Conservation (phyloP, 2,329 filamentous ascomycete species). For the Aspergillus fischeri region DNA sequence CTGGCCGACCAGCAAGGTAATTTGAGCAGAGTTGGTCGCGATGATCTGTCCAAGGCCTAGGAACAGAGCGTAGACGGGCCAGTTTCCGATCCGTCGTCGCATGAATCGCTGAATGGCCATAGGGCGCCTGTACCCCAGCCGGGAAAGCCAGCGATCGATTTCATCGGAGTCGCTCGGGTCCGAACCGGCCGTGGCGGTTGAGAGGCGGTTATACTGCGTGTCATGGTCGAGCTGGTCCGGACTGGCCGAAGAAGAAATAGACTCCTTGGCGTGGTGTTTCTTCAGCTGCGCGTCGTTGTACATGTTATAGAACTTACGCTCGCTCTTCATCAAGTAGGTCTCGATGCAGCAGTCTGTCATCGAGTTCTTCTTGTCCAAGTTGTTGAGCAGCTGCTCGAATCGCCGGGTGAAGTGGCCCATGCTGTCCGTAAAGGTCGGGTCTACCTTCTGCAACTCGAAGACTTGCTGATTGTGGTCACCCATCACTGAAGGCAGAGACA, state of each 20-base stretch:
- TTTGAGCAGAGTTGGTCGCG: slow-evolving; percentile 63
- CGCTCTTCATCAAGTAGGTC: slow-evolving; percentile 44
- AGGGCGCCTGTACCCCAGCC: slow-evolving; percentile 48
- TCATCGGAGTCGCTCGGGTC: background rate
- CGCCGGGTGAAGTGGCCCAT: slow-evolving; percentile 56
- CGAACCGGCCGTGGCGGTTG: background rate
- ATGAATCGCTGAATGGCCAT: slow-evolving; percentile 26
- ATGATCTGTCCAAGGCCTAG: slow-evolving; percentile 60
- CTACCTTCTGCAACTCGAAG: slow-evolving; percentile 60
- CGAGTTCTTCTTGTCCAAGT: slow-evolving; percentile 53
- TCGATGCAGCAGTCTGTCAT: slow-evolving; percentile 36
- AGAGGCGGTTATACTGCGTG: background rate
- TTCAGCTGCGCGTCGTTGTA: slow-evolving; percentile 57
- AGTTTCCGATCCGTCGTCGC: slow-evolving; percentile 55
- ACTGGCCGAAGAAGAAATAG: slow-evolving; percentile 23
- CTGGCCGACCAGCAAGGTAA: slow-evolving; percentile 63
- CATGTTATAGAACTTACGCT: slow-evolving; percentile 61
- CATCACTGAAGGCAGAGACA: slow-evolving; percentile 59
- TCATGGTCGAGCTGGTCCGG: background rate
- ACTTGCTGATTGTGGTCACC: slow-evolving; percentile 52
- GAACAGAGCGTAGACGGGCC: slow-evolving; percentile 59
- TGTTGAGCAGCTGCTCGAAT: slow-evolving; percentile 55
- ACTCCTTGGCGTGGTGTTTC: slow-evolving; percentile 42
- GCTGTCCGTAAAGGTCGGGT: slow-evolving; percentile 63
- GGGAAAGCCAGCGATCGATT: slow-evolving; percentile 34